These are phyloP conservation scores for Sclerotinia borealis DNA, from an alignment of 2,329 filamentous ascomycete species.

Conservation along the genomic window DNA sequence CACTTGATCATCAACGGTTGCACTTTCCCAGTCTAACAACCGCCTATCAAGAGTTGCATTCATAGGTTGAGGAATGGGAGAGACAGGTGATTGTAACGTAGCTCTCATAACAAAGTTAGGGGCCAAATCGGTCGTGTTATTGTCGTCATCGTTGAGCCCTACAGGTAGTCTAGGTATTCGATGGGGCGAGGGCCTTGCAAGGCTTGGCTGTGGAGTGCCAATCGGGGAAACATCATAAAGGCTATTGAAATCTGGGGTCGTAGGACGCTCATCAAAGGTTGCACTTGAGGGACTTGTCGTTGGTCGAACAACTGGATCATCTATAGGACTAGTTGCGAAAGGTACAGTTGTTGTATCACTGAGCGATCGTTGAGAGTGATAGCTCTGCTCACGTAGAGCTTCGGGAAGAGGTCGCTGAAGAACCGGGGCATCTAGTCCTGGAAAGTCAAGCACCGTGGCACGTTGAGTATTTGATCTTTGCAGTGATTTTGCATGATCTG, in stretches of 20 bases:
- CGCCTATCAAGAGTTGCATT: conserved; percentile 13
- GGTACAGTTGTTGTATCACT: conserved; percentile 35
- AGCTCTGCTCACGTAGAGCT: conserved; percentile 22
- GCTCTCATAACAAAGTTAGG: conserved; percentile 19
- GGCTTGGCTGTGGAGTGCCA: conserved; percentile 25
- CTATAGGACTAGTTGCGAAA: conserved; percentile 19
- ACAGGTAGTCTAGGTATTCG: conserved; percentile 25
- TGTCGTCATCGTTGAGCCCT: conserved; percentile 15
- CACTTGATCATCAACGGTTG: conserved; percentile 8
- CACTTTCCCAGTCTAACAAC: conserved; percentile 17
- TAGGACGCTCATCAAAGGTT: conserved; percentile 2
- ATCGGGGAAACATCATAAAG: conserved; percentile 34
- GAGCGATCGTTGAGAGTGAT: conserved; percentile 32
- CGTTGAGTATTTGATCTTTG: conserved; percentile 28
- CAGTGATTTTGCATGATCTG: conserved; percentile 26
- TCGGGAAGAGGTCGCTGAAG: conserved; percentile 24
- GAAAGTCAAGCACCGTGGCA: conserved; percentile 22
- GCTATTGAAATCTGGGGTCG: conserved; percentile 25
- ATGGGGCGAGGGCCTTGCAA: conserved; percentile 10
- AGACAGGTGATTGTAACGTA: conserved; percentile 22
- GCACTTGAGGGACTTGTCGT: conserved; percentile 30
- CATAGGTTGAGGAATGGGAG: conserved; percentile 23
- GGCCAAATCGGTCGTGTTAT: not conserved
- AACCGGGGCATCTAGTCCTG: conserved; percentile 20
- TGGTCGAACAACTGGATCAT: conserved; percentile 29